Evolutionary conservation across 106 monocot genomes (phyloP).

Genomic region (Ottelia alismoides): DNA sequence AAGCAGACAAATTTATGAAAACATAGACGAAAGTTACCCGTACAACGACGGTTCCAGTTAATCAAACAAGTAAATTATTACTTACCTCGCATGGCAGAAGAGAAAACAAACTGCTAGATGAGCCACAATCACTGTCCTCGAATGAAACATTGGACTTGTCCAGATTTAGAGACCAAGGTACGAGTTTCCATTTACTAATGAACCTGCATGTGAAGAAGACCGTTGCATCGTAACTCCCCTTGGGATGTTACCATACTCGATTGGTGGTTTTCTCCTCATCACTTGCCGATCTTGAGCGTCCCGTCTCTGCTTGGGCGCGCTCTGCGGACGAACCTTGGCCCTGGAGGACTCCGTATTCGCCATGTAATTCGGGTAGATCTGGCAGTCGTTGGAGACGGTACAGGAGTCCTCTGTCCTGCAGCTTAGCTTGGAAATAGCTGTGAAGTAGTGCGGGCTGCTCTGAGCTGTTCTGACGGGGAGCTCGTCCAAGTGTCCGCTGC

Average conservation of each 20-base stretch:
- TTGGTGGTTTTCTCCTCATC: conserved; percentile 11
- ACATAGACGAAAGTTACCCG: too few relatives aligned
- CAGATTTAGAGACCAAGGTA: conserved; percentile 48
- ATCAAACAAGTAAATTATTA: too few relatives aligned
- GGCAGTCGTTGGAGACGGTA: neutral
- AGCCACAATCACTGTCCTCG: conserved; percentile 56
- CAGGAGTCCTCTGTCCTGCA: neutral
- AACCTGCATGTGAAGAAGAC: conserved; percentile 36
- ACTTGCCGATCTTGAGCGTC: conserved; percentile 32
- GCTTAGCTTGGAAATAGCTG: conserved; percentile 15
- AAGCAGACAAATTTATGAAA: too few relatives aligned
- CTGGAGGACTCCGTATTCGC: conserved; percentile 67
- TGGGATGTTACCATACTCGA: neutral
- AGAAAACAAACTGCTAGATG: conserved; percentile 36
- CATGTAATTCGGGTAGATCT: conserved; percentile 54
- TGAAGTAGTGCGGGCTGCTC: conserved; percentile 33
- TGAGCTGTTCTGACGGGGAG: conserved; percentile 34
- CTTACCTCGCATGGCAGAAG: conserved; percentile 1
- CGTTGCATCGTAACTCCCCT: conserved; percentile 40
- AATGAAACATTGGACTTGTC: conserved; percentile 37
- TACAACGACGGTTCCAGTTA: too few relatives aligned
- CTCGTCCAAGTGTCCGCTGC: conserved; percentile 44
- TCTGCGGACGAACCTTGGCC: conserved; percentile 52
- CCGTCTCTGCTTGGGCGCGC: conserved; percentile 48
- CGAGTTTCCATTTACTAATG: neutral